phyloP scores from a whole-genome alignment of 768 basidiomycete genomes.

The Serpula lacrymans region DNA sequence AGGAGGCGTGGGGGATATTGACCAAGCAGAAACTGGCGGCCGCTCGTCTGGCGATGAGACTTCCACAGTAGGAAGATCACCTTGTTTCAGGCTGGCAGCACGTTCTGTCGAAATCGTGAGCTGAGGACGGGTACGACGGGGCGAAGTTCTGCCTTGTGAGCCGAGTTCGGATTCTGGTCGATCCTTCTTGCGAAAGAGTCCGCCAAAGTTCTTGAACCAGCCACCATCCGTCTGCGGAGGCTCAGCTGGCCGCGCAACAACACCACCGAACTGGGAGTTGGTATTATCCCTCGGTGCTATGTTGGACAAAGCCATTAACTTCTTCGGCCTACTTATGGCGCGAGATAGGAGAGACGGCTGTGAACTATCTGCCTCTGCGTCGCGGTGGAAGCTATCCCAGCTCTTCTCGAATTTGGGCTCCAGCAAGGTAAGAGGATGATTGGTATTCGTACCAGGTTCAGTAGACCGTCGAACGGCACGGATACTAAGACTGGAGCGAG shows the following conservation, averaged over 20 bases:
- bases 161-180: constrained; percentile 7
- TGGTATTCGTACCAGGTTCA: constrained; percentile 20
- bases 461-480: constrained; percentile 38
- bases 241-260: constrained; percentile 20
- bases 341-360: constrained; percentile 22
- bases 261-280: constrained; percentile 24
- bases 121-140: constrained; percentile 27
- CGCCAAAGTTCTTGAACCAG: constrained; percentile 38
- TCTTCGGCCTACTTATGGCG: constrained; percentile 32
- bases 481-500: constrained; percentile 25
- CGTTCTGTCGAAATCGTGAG: constrained; percentile 44
- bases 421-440: constrained; percentile 23
- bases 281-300: constrained; percentile 38
- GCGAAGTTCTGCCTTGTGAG: too few species aligned
- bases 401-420: constrained; percentile 36
- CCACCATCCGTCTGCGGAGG: constrained; percentile 13
- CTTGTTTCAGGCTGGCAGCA: constrained; percentile 26
- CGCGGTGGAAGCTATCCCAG: constrained; percentile 44
- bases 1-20: constrained; percentile 28
- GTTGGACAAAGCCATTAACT: constrained; percentile 43
- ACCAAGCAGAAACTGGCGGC: constrained; percentile 28
- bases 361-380: constrained; percentile 12
- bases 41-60: constrained; percentile 17
- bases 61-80: constrained; percentile 28
- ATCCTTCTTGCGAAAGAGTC: constrained; percentile 25